Evolutionary conservation across 495 filamentous ascomycete genomes (phyloP), one percentile per base, ranked within the genome.

Genomic region (Annulohypoxylon nitens): DNA sequence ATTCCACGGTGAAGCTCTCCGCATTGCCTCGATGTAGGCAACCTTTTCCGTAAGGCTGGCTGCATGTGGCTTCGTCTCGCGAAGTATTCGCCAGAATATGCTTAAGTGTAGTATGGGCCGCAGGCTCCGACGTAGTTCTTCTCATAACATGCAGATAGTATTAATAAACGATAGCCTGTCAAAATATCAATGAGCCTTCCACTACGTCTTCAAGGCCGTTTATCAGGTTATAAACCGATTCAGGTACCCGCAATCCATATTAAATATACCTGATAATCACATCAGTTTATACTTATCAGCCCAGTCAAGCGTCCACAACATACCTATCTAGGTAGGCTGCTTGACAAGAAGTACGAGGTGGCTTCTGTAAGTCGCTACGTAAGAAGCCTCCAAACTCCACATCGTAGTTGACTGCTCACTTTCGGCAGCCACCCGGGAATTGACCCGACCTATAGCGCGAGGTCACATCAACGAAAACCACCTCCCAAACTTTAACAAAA

Each of bases 401-500:
- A 33, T 33, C 23, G 50, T 33, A 55, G 16, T 18, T 47, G 36
- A 63, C 45, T 48, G 12, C 9, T 64, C 61, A 53, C 63, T 45
- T 57, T 57, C 57, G 39, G 53, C 36, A 64, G 67, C 59, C 64
- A 67, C 62, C 67, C 67, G 62, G 59, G 34, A 57, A 62, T 66
- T 69, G 33, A 37, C 47, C 58, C 30, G 57, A 20, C n/a, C 51
- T 45, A 36, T 39, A n/a, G 62, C 39, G 25, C 53, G 26, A 61
- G 58, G 68, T 68, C 63, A 37, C 67, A 71, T 67, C 16, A n/a
- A 74, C 67, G 72, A 68, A 70, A 75, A 75, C 26, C 54, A 75
- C 72, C 67, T 67, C 64, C 64, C 64, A 54, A 23, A 61, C 48
- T 68, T 55, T 50, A 68, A 68, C 53, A 75, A 71, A 71, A 58